A percentile compares a stretch with the other conserved stretches of the same genome.
phyloP scores from a whole-genome alignment of 2,329 filamentous ascomycete genomes.

The Arthrobotrys entomopaga region DNA sequence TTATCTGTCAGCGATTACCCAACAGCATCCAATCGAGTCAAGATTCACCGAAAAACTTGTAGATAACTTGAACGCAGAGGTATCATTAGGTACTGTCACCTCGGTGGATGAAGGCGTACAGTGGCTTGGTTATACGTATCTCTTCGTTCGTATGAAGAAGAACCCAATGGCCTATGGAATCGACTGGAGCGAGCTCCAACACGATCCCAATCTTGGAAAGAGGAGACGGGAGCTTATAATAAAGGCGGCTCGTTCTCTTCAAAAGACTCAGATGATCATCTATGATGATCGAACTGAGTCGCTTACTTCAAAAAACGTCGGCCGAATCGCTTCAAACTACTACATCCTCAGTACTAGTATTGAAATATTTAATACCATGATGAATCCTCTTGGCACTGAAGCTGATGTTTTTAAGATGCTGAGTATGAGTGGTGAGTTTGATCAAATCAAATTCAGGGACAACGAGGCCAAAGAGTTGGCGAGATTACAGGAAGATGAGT shows the following conservation, averaged over 20 bases:
- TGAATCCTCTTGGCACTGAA: conserved; percentile 85
- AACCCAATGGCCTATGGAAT: conserved; percentile 94
- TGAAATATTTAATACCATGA: conserved; percentile 95
- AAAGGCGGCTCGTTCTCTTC: conserved; percentile 84
- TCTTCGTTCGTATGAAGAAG: conserved; percentile 95
- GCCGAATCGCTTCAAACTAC: conserved; percentile 95
- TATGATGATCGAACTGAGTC: conserved; percentile 96
- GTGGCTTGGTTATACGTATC: conserved; percentile 97
- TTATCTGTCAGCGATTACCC: conserved; percentile 90
- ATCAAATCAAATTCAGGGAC: conserved; percentile 93
- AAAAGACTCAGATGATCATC: conserved; percentile 98
- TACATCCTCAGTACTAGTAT: conserved; percentile 95
- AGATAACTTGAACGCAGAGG: conserved; percentile 96
- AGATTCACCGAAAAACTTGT: conserved; percentile 92
- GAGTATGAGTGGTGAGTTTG: conserved; percentile 95
- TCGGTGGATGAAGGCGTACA: conserved; percentile 92
- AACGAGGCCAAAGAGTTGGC: conserved; percentile 88
- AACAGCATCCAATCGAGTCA: conserved; percentile 97
- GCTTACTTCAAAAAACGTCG: conserved; percentile 91
- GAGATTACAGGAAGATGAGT: conserved; percentile 74
- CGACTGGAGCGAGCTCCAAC: conserved; percentile 87
- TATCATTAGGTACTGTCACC: conserved; percentile 91
- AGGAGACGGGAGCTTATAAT: conserved; percentile 85
- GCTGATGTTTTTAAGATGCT: conserved; percentile 96
- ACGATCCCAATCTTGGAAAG: conserved; percentile 88